Evolutionary conservation across 805 yeast species (phyloP), one percentile per base, ranked within the genome.

Genomic region (Tetrapisispora fleetii): DNA sequence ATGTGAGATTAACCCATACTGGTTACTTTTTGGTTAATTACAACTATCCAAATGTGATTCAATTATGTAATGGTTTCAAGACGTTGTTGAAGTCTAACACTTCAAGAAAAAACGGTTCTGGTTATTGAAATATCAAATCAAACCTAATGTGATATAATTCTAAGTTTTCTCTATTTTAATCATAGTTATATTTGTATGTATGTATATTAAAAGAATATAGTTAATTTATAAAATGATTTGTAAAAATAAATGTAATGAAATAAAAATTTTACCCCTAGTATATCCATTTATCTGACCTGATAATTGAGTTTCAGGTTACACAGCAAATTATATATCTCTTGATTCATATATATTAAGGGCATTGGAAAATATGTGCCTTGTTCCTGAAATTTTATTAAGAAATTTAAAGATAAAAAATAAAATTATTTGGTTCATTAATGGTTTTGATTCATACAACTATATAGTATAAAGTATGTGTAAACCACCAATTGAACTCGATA

Each of bases 41-140:
- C 61, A 77, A 80, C 28, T 93, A 93, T 63, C 91, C 96, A n/a
- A 89, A 85, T 65, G 89, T 91, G 74, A 80, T 80, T 53, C 78
- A 83, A 50, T 75, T 93, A 58, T 85, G 96, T 71, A 93, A 93
- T 60, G 99, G 99, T 17, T 93, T 93, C 80, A 93, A 93, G 73
- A 84, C 82, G 16, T 53, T 74, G 47, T 54, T 74, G 51, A 72
- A 68, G 52, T 60, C 69, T 28, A 61, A 59, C 55, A 62, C 59
- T 49, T 38, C 27, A n/a, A 45, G 48, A 39, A 33, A 16, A n/a
- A 33, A 35, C 3, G 22, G 40, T 19, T 37, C 47, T 32, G 37
- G 17, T 19, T 45, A 37, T 45, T 43, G 36, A 30, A 32, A 32
- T 32, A n/a, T 13, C 10, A 11, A 32, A 13, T 32, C n/a, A 32